Conservation (phyloP, 73 alveolate species). For the Paramecium tetraurelia region DNA sequence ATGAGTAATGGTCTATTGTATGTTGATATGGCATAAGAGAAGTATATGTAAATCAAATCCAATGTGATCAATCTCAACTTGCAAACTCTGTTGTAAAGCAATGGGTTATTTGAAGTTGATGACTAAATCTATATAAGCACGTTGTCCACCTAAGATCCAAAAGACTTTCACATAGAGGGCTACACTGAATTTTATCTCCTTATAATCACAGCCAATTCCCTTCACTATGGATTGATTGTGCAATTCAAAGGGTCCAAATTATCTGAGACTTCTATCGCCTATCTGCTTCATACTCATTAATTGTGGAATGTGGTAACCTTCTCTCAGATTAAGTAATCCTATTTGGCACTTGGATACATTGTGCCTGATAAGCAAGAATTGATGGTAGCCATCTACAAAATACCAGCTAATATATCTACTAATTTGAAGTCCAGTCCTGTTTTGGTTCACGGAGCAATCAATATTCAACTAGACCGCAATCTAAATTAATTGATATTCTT, state of each 20-base stretch:
- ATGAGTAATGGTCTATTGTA: background rate
- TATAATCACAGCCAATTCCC: background rate
- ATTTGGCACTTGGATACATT: background rate
- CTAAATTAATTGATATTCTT: background rate
- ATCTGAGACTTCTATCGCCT: background rate
- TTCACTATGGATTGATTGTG: background rate
- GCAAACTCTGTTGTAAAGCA: background rate
- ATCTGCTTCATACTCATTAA: background rate
- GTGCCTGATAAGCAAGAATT: background rate
- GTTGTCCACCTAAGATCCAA: background rate
- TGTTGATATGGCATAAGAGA: background rate
- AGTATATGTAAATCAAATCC: background rate
- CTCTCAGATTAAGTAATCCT: background rate
- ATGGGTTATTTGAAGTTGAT: background rate
- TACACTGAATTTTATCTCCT: background rate
- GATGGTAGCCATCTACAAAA: background rate
- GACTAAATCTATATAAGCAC: background rate
- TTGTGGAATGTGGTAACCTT: background rate
- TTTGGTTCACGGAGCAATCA: background rate
- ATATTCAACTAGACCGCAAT: background rate
- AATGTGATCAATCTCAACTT: background rate
- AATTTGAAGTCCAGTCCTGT: background rate
- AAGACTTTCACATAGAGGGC: background rate
- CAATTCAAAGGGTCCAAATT: background rate
- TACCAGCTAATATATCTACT: background rate